Base-by-base conservation (phyloP, 768 basidiomycete species). In the Artomyces pyxidatus region DNA sequence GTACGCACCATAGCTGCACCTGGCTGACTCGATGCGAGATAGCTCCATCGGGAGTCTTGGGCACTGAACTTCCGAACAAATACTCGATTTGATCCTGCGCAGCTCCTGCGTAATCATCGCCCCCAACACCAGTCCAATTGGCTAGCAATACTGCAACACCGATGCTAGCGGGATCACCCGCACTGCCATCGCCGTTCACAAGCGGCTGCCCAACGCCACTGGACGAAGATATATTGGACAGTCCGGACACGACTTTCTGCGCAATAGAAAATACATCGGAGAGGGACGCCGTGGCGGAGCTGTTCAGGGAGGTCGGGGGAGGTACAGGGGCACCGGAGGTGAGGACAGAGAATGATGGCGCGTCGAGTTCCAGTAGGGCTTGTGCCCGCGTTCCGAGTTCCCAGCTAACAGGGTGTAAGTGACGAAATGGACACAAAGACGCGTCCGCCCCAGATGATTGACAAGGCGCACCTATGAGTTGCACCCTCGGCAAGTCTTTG, bases 111-210 rank as follows among this genome's bases (percentile, higher is more conserved):
- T 82, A 90, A 56, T 82, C 69, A 9, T 76, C 65, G 21, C 66
- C 68, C 23, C 74, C 74, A 28, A 59, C 52, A n/a, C 64, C 63
- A 0, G 78, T 78, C 73, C 75, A 77, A 54, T 79, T 76, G n/a
- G 77, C 76, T 12, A 79, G 61, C 29, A 89, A 70, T 21, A 88
- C 78, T 0, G 82, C 74, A 27, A 85, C 73, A 2, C 87, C 88
- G n/a, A 85, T 73, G 40, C 80, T 83, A 0, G 89, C 78, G 0
- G 91, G 90, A 59, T 95, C 92, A 0, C 72, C 81, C 0, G 81
- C 86, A 14, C 84, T 81, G 35, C 74, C 70, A 26, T 81, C 78
- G 37, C 76, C 73, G 3, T 65, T 56, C 6, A 81, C 65, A 16
- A 91, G 68, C 0, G 83, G 76, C 55, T 80, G 78, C n/a, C n/a